Evolutionary conservation across 2,329 filamentous ascomycete species (phyloP).

Genomic region (Tolypocladium album): DNA sequence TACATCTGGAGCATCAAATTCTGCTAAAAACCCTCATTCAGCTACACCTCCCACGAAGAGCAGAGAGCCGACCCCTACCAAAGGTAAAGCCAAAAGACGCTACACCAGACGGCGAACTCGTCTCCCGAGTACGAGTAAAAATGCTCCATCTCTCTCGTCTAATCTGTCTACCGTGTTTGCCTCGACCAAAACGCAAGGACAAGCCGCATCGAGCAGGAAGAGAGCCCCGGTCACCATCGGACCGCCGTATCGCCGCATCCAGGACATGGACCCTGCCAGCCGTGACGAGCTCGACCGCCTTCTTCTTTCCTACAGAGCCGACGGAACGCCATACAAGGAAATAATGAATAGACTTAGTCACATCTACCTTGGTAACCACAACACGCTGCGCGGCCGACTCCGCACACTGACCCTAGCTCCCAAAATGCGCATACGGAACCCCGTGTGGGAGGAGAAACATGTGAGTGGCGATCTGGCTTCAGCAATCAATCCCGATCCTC

Average conservation of each 20-base stretch:
- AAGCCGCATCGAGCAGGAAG: neutral
- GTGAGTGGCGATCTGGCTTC: neutral
- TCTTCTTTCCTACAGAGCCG: neutral
- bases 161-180: neutral
- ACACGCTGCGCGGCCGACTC: conserved; percentile 1
- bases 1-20: neutral
- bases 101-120: neutral
- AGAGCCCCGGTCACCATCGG: neutral
- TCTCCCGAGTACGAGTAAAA: neutral
- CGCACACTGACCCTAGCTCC: neutral
- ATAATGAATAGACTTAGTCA: neutral
- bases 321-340: neutral
- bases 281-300: neutral
- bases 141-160: neutral
- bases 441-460: conserved; percentile 1
- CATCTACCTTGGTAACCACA: neutral
- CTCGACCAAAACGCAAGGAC: too few relatives aligned
- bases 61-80: neutral
- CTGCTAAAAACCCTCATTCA: neutral
- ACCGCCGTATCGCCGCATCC: neutral
- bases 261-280: conserved; percentile 2
- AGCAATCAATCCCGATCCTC: too few relatives aligned
- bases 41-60: neutral
- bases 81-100: neutral
- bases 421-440: conserved; percentile 1